Evolutionary conservation across 345 rosid species (phyloP).

Genomic region (Camelina laxa): DNA sequence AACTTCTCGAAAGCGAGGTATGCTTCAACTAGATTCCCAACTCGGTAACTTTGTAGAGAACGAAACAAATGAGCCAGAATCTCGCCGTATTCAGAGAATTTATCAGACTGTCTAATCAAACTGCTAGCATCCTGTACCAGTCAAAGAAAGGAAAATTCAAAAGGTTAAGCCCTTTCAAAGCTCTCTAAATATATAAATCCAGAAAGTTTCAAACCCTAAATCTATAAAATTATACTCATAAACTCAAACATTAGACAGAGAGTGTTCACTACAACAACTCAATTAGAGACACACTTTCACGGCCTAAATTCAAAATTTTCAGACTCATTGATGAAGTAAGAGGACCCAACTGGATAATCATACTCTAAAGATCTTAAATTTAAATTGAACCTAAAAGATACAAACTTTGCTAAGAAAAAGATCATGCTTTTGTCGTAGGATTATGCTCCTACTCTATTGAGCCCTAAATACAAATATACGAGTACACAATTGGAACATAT

Average conservation of each 20-base stretch:
- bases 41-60: constrained; percentile 70
- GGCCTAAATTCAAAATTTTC: neutral
- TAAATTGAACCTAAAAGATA: constrained; percentile 20
- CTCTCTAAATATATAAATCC: neutral
- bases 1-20: constrained; percentile 84
- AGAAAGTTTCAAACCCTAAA: neutral
- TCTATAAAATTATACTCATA: constrained; percentile 17
- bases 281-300: neutral
- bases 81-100: constrained; percentile 72
- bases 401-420: constrained; percentile 13
- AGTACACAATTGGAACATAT: constrained; percentile 8
- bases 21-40: constrained; percentile 73
- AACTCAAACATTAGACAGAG: constrained; percentile 10
- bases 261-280: constrained; percentile 8
- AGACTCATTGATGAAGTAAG: neutral
- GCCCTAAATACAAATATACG: constrained; percentile 12
- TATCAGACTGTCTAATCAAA: constrained; percentile 78
- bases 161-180: constrained; percentile 4
- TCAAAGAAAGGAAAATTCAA: neutral
- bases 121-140: constrained; percentile 68
- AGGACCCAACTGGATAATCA: constrained; percentile 1
- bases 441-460: neutral
- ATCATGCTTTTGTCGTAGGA: neutral
- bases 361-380: neutral
- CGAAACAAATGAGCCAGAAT: constrained; percentile 72